These are phyloP conservation scores for Cercophora newfieldiana DNA, from an alignment of 495 filamentous ascomycete species.

Conservation along the genomic window DNA sequence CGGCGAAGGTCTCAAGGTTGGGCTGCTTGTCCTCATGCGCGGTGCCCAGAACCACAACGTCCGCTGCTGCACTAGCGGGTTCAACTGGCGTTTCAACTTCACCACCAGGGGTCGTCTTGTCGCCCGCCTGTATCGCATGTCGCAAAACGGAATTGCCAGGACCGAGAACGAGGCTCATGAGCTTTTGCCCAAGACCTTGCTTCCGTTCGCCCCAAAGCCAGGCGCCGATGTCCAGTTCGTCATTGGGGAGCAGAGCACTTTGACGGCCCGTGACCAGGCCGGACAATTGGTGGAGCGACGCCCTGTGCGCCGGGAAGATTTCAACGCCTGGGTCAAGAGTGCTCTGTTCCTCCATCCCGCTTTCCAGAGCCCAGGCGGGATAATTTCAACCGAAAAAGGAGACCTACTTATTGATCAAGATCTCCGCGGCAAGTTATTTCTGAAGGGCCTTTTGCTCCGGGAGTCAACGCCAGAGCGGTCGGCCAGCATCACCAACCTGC, in stretches of 20 bases:
- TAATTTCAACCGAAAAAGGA: neutral
- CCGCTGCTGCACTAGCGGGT: conserved; percentile 22
- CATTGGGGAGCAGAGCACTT: neutral
- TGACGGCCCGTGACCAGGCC: neutral
- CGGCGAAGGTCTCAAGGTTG: conserved; percentile 29
- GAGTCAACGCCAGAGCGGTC: neutral
- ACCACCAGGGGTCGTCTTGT: conserved; percentile 13
- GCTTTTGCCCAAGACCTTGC: conserved; percentile 20
- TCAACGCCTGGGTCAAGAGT: neutral
- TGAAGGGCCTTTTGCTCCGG: neutral
- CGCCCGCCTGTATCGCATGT: neutral
- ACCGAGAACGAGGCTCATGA: neutral
- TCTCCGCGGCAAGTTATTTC: neutral
- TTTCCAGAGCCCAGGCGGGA: neutral
- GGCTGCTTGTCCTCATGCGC: conserved; percentile 24
- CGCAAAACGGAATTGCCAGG: neutral
- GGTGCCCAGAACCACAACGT: conserved; percentile 21
- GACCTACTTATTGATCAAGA: neutral
- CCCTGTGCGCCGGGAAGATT: conserved; percentile 15
- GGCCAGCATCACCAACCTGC: conserved; percentile 20
- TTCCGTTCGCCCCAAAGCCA: neutral
- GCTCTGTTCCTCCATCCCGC: neutral
- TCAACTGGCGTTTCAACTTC: conserved; percentile 27
- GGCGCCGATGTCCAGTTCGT: neutral
- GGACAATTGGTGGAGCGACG: neutral